Percentiles rank a stretch among this genome's conserved stretches.
These are phyloP conservation scores for Chamaenerion angustifolium DNA, from an alignment of 345 rosid species.

Conservation along the genomic window DNA sequence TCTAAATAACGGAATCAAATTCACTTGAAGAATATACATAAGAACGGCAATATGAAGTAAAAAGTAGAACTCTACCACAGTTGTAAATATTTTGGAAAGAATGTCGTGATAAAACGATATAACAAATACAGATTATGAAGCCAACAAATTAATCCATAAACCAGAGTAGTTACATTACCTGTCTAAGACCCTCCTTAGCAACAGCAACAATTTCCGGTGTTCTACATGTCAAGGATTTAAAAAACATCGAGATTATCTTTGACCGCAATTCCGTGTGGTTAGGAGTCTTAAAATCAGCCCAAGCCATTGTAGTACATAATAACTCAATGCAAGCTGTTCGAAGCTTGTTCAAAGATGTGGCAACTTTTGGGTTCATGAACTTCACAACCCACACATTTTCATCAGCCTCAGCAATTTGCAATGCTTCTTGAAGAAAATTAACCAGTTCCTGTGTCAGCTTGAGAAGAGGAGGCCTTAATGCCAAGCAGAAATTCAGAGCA, in stretches of 20 bases:
- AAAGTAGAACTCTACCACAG: too few species aligned
- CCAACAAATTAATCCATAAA: background rate
- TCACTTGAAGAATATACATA: too few species aligned
- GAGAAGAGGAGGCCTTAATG: slow-evolving; percentile 94
- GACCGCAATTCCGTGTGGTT: slow-evolving; percentile 77
- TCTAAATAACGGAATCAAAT: too few species aligned
- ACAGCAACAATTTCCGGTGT: slow-evolving; percentile 95
- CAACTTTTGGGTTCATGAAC: slow-evolving; percentile 79
- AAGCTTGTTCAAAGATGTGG: slow-evolving; percentile 69
- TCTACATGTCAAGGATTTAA: slow-evolving; percentile 89
- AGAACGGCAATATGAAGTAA: too few species aligned
- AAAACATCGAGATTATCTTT: slow-evolving; percentile 95
- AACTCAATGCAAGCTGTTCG: slow-evolving; percentile 95
- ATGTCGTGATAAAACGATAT: too few species aligned
- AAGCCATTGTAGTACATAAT: slow-evolving; percentile 95
- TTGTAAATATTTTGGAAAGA: too few species aligned
- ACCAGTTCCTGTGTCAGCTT: slow-evolving; percentile 89
- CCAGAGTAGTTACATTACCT: slow-evolving; percentile 31
- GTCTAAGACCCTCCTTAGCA: slow-evolving; percentile 96
- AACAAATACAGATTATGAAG: background rate
- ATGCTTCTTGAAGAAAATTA: slow-evolving; percentile 96
- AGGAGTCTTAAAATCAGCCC: slow-evolving; percentile 85
- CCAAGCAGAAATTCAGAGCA: slow-evolving; percentile 89
- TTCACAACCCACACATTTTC: slow-evolving; percentile 81
- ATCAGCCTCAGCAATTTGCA: slow-evolving; percentile 98